Conservation (phyloP, 176 grass and related monocot species). For the Avena insularis region DNA sequence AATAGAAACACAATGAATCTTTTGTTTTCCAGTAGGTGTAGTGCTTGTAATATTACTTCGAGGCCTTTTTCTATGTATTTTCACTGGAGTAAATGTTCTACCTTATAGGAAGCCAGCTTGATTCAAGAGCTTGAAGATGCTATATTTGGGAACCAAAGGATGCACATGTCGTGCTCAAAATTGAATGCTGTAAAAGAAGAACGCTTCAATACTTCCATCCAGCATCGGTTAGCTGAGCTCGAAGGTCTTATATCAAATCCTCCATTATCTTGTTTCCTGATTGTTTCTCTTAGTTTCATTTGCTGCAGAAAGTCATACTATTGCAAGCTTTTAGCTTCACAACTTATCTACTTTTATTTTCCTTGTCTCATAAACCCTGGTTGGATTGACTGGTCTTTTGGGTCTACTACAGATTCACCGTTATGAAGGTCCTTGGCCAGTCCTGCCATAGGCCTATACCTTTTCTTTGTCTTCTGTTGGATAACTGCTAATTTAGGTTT, state of each 20-base stretch:
- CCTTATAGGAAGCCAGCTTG: slow-evolving; percentile 60
- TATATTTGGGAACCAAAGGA: slow-evolving; percentile 60
- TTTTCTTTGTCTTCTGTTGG: slow-evolving; percentile 28
- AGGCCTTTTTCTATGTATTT: slow-evolving; percentile 11
- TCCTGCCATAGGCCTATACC: not conserved
- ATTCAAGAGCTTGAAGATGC: slow-evolving; percentile 88
- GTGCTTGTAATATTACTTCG: not conserved
- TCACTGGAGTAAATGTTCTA: slow-evolving; percentile 33
- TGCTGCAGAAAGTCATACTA: slow-evolving; percentile 24
- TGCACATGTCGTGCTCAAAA: slow-evolving; percentile 65
- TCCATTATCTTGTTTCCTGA: slow-evolving; percentile 43
- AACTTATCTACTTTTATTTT: not conserved
- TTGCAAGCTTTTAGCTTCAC: not conserved
- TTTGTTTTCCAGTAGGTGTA: slow-evolving; percentile 25
- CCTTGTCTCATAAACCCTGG: slow-evolving; percentile 24
- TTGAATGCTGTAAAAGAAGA: slow-evolving; percentile 72
- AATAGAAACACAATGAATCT: not conserved
- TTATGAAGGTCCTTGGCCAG: slow-evolving; percentile 8
- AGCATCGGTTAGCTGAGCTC: slow-evolving; percentile 86
- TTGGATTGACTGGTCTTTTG: not conserved
- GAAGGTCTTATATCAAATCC: slow-evolving; percentile 65
- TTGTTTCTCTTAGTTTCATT: slow-evolving; percentile 25
- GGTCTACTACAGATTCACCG: not conserved
- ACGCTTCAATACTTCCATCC: slow-evolving; percentile 76
- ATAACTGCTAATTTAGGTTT: slow-evolving; percentile 19